A percentile compares a stretch with the other conserved stretches of the same genome.
These are phyloP conservation scores for Conringia planisiliqua DNA, from an alignment of 345 rosid species.

Conservation along the genomic window DNA sequence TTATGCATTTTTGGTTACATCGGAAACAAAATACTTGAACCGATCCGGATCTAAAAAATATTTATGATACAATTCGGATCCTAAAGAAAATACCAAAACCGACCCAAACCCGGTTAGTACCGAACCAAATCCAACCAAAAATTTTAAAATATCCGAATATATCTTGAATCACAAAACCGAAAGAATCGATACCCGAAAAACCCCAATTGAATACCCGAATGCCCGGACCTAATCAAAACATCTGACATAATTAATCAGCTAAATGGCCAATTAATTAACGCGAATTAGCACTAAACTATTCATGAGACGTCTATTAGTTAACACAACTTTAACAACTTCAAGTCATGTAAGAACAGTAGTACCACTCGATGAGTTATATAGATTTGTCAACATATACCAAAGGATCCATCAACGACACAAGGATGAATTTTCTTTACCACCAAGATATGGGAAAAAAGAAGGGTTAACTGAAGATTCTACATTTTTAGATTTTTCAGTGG, in stretches of 20 bases:
- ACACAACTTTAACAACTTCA: background rate
- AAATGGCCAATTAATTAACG: background rate
- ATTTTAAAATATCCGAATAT: too few species aligned
- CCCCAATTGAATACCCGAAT: too few species aligned
- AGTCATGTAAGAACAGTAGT: background rate
- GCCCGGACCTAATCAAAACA: too few species aligned
- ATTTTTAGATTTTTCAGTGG: background rate
- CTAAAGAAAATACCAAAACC: too few species aligned
- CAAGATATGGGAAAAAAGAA: background rate
- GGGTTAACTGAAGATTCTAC: background rate
- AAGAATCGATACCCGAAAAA: too few species aligned
- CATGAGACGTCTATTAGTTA: background rate
- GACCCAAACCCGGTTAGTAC: too few species aligned
- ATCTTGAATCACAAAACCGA: too few species aligned
- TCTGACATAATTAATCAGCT: background rate
- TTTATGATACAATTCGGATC: too few species aligned
- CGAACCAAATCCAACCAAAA: too few species aligned
- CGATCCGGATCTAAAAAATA: too few species aligned
- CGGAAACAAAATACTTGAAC: too few species aligned
- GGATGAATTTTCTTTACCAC: background rate
- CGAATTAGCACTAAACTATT: background rate
- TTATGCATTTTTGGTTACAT: too few species aligned
- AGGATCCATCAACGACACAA: background rate
- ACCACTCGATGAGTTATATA: background rate
- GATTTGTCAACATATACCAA: background rate